A percentile compares a stretch with the other conserved stretches of the same genome.
Evolutionary conservation across 441 rosid species (phyloP).

Genomic region (Erysimum pusillum): DNA sequence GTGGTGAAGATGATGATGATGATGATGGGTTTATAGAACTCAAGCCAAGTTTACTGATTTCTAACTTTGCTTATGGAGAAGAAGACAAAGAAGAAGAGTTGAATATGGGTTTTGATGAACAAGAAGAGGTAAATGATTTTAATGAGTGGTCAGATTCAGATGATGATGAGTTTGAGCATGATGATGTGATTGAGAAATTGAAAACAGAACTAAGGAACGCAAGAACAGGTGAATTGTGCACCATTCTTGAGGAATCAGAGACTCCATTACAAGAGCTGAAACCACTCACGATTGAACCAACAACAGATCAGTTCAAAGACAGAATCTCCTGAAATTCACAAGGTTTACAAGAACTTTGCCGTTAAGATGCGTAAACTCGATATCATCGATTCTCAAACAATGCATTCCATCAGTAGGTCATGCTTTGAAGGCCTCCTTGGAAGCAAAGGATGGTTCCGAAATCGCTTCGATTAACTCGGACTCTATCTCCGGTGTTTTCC

Average conservation of each 20-base stretch:
- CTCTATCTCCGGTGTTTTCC: too few species aligned
- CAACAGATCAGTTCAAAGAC: slow-evolving; percentile 55
- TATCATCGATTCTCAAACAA: slow-evolving; percentile 72
- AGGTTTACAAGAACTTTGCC: slow-evolving; percentile 67
- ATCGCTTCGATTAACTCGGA: too few species aligned
- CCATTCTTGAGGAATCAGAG: slow-evolving; percentile 77
- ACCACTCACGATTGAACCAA: slow-evolving; percentile 64
- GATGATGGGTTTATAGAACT: slow-evolving; percentile 67
- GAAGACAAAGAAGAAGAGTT: slow-evolving; percentile 41
- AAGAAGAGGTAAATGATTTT: slow-evolving; percentile 32
- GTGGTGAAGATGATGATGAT: slow-evolving; percentile 44
- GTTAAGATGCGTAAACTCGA: slow-evolving; percentile 81
- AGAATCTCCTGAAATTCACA: slow-evolving; percentile 61
- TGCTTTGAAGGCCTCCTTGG: too few species aligned
- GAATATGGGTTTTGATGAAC: slow-evolving; percentile 41
- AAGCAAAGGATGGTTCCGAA: too few species aligned
- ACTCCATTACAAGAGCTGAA: slow-evolving; percentile 56
- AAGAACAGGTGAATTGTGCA: slow-evolving; percentile 82
- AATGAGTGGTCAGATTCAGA: slow-evolving; percentile 40
- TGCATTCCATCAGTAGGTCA: slow-evolving; percentile 70
- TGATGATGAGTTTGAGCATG: slow-evolving; percentile 57
- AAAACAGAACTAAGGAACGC: slow-evolving; percentile 64
- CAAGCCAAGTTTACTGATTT: slow-evolving; percentile 44
- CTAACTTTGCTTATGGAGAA: slow-evolving; percentile 30
- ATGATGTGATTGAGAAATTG: slow-evolving; percentile 67